A percentile compares a stretch with the other conserved stretches of the same genome.
phyloP scores from a whole-genome alignment of 129 eudicot species.

The Smallanthus sonchifolius region DNA sequence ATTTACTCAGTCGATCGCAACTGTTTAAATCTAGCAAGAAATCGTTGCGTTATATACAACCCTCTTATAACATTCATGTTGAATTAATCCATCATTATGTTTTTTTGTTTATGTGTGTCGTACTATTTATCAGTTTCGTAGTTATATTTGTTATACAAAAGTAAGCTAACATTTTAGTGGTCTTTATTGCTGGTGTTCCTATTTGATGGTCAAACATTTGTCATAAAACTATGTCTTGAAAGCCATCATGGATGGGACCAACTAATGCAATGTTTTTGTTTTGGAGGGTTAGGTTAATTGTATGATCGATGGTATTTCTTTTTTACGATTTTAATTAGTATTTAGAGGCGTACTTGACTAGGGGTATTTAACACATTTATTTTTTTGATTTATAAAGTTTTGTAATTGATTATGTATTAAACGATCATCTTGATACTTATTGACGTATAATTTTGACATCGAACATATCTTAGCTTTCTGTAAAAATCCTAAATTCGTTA shows the following conservation, averaged over 20 bases:
- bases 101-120: not conserved
- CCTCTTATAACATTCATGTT: not conserved
- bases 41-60: not conserved
- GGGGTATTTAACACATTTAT: too few relatives aligned
- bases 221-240: constrained; percentile 7
- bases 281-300: not conserved
- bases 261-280: not conserved
- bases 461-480: not conserved
- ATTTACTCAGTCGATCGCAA: not conserved
- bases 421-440: not conserved
- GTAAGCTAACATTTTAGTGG: not conserved
- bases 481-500: not conserved
- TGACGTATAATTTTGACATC: not conserved
- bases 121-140: too few relatives aligned
- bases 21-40: not conserved
- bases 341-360: too few relatives aligned
- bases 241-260: constrained; percentile 32
- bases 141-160: not conserved
- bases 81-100: not conserved
- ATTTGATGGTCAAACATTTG: constrained; percentile 13
- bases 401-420: not conserved
- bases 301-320: too few relatives aligned
- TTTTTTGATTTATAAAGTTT: too few relatives aligned
- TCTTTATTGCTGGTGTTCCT: not conserved
- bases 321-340: too few relatives aligned